Percentiles rank a stretch among this genome's conserved stretches.
These are phyloP conservation scores for Iberis amara DNA, from an alignment of 441 rosid species.

Conservation along the genomic window DNA sequence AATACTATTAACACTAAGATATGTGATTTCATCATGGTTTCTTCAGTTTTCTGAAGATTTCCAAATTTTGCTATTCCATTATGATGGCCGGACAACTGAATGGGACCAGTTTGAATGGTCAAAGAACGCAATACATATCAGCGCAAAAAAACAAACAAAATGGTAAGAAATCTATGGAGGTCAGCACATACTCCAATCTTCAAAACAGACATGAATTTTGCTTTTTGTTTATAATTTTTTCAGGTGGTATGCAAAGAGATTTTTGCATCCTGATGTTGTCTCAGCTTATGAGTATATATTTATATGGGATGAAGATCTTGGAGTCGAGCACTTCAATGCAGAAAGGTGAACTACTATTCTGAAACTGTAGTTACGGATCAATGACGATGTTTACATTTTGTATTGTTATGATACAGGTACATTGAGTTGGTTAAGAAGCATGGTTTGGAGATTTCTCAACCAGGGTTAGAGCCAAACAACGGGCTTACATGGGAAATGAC, in stretches of 20 bases:
- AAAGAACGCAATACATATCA: background rate
- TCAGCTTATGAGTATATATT: background rate
- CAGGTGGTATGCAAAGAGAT: background rate
- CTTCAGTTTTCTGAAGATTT: background rate
- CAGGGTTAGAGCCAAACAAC: background rate
- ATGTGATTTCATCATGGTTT: background rate
- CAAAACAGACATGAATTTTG: background rate
- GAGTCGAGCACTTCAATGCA: background rate
- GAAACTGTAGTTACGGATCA: background rate
- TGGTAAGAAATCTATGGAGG: background rate
- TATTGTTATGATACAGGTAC: background rate
- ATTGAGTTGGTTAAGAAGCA: background rate
- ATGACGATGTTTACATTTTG: background rate
- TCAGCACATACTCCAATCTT: background rate
- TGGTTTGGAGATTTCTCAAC: background rate
- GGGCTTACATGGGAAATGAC: background rate
- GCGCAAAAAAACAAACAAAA: background rate
- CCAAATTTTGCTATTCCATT: background rate
- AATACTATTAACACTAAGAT: background rate
- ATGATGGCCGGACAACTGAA: background rate
- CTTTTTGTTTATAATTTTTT: background rate
- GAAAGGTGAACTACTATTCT: background rate
- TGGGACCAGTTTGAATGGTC: background rate
- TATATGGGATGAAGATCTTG: background rate
- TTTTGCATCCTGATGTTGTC: background rate